phyloP scores from a whole-genome alignment of 257 asterid species.

The Paulownia fortunei region DNA sequence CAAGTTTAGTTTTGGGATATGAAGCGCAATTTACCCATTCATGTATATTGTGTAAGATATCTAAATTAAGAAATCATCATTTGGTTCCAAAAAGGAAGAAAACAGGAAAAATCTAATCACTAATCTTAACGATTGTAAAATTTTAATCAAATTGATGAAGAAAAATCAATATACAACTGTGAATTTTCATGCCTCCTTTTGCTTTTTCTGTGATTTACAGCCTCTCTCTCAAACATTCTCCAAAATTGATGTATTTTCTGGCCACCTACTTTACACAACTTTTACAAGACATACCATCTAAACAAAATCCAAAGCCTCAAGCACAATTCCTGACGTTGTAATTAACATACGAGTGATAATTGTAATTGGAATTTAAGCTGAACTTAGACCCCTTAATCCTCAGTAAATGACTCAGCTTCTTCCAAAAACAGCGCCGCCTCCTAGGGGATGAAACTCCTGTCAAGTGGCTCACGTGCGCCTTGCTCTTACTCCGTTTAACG shows the following conservation, averaged over 20 bases:
- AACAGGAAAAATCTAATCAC: no score
- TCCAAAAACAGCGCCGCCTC: conserved; percentile 76
- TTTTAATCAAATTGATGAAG: neutral
- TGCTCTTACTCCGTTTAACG: conserved; percentile 65
- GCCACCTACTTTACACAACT: conserved; percentile 28
- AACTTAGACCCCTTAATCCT: conserved; percentile 61
- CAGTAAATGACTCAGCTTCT: conserved; percentile 57
- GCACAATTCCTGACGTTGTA: conserved; percentile 44
- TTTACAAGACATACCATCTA: conserved; percentile 30
- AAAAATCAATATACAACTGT: neutral
- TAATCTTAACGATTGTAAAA: no score
- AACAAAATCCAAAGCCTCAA: conserved; percentile 27
- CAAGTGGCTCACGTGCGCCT: conserved; percentile 49
- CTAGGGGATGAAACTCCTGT: conserved; percentile 51
- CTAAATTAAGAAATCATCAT: no score
- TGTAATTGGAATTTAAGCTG: conserved; percentile 62
- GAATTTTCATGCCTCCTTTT: neutral
- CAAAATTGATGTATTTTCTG: conserved; percentile 42
- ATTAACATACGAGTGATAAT: conserved; percentile 58
- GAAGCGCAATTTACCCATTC: no score
- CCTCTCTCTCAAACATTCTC: conserved; percentile 3
- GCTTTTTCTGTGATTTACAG: conserved; percentile 15
- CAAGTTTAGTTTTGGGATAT: no score
- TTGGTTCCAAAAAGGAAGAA: no score
- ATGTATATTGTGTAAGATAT: no score